Evolutionary conservation across 176 grass and related monocot genomes (phyloP).

Genomic region (Avena sativa): DNA sequence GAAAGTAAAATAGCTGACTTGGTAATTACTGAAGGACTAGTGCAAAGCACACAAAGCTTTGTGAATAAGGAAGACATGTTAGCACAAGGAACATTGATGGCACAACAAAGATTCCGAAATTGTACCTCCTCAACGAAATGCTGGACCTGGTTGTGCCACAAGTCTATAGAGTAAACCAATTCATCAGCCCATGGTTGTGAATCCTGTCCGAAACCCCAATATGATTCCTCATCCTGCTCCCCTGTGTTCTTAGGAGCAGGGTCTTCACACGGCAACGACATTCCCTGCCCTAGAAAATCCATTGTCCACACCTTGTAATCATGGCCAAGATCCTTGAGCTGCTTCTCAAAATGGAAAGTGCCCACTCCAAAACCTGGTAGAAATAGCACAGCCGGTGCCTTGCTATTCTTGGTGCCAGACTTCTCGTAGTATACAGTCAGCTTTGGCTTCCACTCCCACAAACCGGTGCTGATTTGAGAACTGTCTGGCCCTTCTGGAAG

Average conservation of each 20-base stretch:
- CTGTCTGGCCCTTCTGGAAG: slow-evolving; percentile 58
- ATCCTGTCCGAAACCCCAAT: slow-evolving; percentile 94
- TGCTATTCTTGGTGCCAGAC: slow-evolving; percentile 67
- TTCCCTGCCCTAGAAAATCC: slow-evolving; percentile 95
- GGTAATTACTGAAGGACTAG: neutral
- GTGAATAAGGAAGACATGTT: slow-evolving; percentile 10
- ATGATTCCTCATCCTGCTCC: neutral
- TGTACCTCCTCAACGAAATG: slow-evolving; percentile 89
- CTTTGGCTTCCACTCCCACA: slow-evolving; percentile 95
- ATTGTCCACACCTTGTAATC: slow-evolving; percentile 93
- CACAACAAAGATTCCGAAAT: slow-evolving; percentile 3
- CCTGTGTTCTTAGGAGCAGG: slow-evolving; percentile 63
- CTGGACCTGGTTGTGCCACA: slow-evolving; percentile 87
- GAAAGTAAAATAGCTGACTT: slow-evolving; percentile 15
- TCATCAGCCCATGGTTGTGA: slow-evolving; percentile 84
- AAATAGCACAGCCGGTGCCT: slow-evolving; percentile 85
- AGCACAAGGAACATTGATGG: slow-evolving; percentile 20
- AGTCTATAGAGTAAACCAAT: slow-evolving; percentile 80
- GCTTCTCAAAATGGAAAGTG: slow-evolving; percentile 93
- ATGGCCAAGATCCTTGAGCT: slow-evolving; percentile 78
- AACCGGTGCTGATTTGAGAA: slow-evolving; percentile 75
- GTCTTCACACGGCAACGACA: slow-evolving; percentile 83
- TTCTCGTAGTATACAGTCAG: slow-evolving; percentile 87
- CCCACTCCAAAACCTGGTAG: slow-evolving; percentile 92
- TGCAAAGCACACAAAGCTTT: slow-evolving; percentile 10